Evolutionary conservation across 371 early-diverging fungal genomes (phyloP), one percentile per base, ranked within the genome.

Genomic region (Caulochytrium protostelioides): DNA sequence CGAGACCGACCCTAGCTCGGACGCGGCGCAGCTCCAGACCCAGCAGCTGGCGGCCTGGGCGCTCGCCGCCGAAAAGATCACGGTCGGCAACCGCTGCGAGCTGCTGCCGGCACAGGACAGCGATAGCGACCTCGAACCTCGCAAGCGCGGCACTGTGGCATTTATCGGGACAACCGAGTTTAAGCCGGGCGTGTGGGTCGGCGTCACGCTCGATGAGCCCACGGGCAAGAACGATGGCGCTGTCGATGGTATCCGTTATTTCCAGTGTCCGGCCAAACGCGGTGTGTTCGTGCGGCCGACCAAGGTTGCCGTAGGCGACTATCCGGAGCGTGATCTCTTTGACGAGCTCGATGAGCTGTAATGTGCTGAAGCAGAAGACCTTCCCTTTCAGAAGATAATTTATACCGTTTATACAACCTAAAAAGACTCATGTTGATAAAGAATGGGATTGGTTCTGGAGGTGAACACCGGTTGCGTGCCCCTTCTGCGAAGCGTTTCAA

Each of bases 151-250:
- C 6, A 59, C 66, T 0, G 83, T 94, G 22, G 52, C 62, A 34
- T 94, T 68, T 52, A 64, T 87, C 6, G 89, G 81, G 13, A 35
- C 50, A 26, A 72, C 74, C 0, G 51, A 70, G 26, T 84, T 90
- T 47, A 79, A 84, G 43, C 55, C 74, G 0, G 95, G 92, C 2
- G 55, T 57, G 29, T 94, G 89, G 89, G 74, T 91, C 7, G 95
- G 95, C 32, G 56, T 94, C 13, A 78, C 87, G 47, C 89, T 80
- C 34, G 95, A 94, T 45, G 95, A 94, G 39, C 95, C 95, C 0
- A 45, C 87, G 26, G 95, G 95, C 19, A 87, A 83, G 53, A 81
- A 94, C 47, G 70, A 87, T 51, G 95, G 95, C 12, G 72, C 66
- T 34, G 79, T 87, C 1, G 59, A 77, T 34, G 83, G 82, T 2